Evolutionary conservation across 2,329 filamentous ascomycete species (phyloP).

Genomic region (Beauveria bassiana): DNA sequence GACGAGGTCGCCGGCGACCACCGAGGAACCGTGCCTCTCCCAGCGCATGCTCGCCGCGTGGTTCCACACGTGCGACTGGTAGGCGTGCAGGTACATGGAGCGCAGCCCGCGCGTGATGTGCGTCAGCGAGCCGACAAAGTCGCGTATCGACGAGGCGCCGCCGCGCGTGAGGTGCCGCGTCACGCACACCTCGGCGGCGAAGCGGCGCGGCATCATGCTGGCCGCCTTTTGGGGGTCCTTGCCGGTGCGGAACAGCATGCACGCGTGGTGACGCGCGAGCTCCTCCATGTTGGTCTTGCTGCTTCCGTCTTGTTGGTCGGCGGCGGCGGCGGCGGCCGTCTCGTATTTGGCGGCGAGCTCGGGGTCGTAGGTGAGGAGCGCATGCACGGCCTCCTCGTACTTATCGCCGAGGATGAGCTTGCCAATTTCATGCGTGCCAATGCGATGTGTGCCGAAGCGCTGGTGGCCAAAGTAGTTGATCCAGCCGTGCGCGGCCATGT

Average conservation of each 20-base stretch:
- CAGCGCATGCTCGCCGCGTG: conserved; percentile 73
- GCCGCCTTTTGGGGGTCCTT: conserved; percentile 54
- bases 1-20: conserved; percentile 81
- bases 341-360: conserved; percentile 44
- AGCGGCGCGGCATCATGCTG: conserved; percentile 67
- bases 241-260: conserved; percentile 62
- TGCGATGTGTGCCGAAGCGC: conserved; percentile 81
- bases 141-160: conserved; percentile 41
- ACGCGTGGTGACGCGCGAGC: conserved; percentile 66
- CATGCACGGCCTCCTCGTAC: conserved; percentile 70
- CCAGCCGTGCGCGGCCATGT: conserved; percentile 69
- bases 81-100: conserved; percentile 94
- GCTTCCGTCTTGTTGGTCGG: conserved; percentile 31
- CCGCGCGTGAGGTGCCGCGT: conserved; percentile 64
- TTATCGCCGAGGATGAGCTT: conserved; percentile 75
- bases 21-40: conserved; percentile 61
- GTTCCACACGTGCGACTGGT: conserved; percentile 95
- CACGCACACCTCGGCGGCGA: conserved; percentile 69
- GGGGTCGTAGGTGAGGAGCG: conserved; percentile 66
- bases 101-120: conserved; percentile 74
- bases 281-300: conserved; percentile 68
- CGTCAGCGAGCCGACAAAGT: conserved; percentile 75
- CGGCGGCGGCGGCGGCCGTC: conserved; percentile 17
- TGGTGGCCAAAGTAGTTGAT: conserved; percentile 99
- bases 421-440: conserved; percentile 79